Conservation (phyloP, 179 eudicot genomes). For the Amaranthus tricolor region DNA sequence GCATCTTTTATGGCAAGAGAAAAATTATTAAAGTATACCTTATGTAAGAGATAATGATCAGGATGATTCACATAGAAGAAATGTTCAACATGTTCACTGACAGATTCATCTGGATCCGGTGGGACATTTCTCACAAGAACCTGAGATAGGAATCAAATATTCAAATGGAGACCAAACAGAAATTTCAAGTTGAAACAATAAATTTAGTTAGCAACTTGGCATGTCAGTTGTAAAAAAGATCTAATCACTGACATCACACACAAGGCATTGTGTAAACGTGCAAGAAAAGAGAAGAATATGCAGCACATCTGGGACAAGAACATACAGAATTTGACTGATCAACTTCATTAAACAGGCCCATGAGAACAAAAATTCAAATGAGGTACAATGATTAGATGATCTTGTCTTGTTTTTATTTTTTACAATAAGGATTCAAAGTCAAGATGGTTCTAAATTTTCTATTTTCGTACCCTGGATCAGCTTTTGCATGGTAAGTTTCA, state of each 20-base stretch:
- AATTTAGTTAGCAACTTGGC: background rate
- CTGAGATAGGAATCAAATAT: constrained; percentile 37
- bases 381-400: too few relatives aligned
- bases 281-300: background rate
- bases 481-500: background rate
- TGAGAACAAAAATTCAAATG: too few relatives aligned
- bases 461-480: too few relatives aligned
- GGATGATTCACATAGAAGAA: constrained; percentile 94
- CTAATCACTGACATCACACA: background rate
- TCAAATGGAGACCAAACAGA: constrained; percentile 4
- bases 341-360: too few relatives aligned
- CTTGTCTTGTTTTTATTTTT: too few relatives aligned
- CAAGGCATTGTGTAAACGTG: background rate
- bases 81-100: constrained; percentile 84
- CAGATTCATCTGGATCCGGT: constrained; percentile 83
- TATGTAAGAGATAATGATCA: constrained; percentile 75
- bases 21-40: constrained; percentile 42
- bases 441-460: too few relatives aligned
- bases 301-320: too few relatives aligned
- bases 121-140: constrained; percentile 93
- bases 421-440: too few relatives aligned
- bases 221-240: background rate
- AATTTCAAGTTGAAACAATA: constrained; percentile 4
- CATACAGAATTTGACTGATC: too few relatives aligned
- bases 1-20: background rate